Conservation (phyloP, 106 monocot genomes). For the Dioscorea alata region DNA sequence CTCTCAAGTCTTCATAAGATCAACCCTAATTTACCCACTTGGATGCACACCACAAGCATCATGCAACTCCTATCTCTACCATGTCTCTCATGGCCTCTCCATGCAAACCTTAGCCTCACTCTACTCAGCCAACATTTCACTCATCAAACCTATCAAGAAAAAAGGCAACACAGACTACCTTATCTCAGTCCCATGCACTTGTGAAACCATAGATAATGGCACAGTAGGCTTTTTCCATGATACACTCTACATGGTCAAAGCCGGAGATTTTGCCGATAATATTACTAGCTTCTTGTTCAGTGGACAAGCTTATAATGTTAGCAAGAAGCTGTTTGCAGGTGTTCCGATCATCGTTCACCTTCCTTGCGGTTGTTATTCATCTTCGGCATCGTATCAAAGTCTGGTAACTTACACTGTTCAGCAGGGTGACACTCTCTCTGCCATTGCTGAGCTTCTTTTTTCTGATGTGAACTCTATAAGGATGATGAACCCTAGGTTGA, state of each 20-base stretch:
- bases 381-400: neutral
- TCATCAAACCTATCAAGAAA: neutral
- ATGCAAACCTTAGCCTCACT: neutral
- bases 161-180: constrained; percentile 13
- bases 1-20: too few species aligned
- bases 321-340: neutral
- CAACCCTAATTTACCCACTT: too few species aligned
- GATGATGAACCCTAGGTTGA: constrained; percentile 13
- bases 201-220: neutral
- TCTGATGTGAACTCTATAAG: constrained; percentile 8
- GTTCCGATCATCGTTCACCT: constrained; percentile 16
- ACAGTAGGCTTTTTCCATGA: constrained; percentile 23
- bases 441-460: constrained; percentile 11
- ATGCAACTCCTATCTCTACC: constrained; percentile 32
- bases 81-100: constrained; percentile 4
- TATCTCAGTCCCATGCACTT: constrained; percentile 28
- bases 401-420: constrained; percentile 31
- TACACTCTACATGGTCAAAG: constrained; percentile 16
- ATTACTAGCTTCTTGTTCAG: constrained; percentile 18
- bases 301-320: constrained; percentile 25
- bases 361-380: constrained; percentile 16
- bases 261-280: constrained; percentile 3
- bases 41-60: neutral
- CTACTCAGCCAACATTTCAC: constrained; percentile 12
- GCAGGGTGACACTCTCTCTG: constrained; percentile 25